Evolutionary conservation across 306 rosid genomes (phyloP).

Genomic region (Phaseolus lunatus): DNA sequence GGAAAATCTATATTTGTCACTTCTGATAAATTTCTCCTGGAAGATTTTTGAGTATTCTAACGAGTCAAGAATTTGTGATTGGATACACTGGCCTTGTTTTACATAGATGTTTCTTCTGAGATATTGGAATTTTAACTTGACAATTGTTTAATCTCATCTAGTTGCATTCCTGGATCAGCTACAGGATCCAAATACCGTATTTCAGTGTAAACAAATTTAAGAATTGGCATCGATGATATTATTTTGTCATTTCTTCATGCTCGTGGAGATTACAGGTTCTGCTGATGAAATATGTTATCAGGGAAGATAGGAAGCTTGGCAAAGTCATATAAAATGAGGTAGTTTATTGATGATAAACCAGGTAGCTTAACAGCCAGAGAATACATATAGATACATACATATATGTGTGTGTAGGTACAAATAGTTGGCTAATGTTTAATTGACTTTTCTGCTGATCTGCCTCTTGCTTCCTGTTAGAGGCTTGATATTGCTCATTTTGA

Average conservation of each 20-base stretch:
- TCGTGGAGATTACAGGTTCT: neutral
- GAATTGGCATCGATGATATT: neutral
- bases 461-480: conserved; percentile 58
- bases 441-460: conserved; percentile 60
- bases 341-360: conserved; percentile 7
- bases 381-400: neutral
- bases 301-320: conserved; percentile 18
- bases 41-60: neutral
- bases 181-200: neutral
- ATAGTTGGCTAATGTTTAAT: neutral
- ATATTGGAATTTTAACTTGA: neutral
- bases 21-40: conserved; percentile 3
- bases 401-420: neutral
- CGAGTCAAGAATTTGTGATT: conserved; percentile 4
- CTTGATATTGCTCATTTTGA: conserved; percentile 55
- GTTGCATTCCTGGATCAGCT: neutral
- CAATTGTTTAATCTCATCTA: neutral
- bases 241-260: neutral
- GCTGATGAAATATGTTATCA: neutral
- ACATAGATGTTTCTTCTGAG: neutral
- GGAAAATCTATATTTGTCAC: neutral
- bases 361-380: neutral
- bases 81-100: neutral
- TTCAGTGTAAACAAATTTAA: neutral
- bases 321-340: neutral